Evolutionary conservation across 2,329 filamentous ascomycete genomes (phyloP).

Genomic region (Apiospora phragmitis): DNA sequence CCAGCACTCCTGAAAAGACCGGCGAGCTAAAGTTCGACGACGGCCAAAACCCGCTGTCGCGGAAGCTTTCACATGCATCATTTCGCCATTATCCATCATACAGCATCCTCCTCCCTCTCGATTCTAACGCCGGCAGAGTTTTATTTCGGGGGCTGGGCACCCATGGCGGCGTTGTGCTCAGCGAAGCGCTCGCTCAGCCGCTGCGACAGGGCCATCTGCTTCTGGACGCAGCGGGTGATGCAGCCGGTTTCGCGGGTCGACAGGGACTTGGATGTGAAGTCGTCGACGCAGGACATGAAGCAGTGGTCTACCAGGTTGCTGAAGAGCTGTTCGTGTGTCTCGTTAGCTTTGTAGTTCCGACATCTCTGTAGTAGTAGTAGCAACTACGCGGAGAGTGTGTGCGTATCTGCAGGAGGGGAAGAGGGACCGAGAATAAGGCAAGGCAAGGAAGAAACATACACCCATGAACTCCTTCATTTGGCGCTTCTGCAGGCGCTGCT

Average conservation of each 20-base stretch:
- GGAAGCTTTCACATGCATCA: neutral
- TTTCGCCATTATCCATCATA: neutral
- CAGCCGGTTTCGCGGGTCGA: constrained; percentile 86
- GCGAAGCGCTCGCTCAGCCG: constrained; percentile 89
- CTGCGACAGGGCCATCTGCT: constrained; percentile 90
- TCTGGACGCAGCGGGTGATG: constrained; percentile 92
- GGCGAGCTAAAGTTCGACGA: neutral
- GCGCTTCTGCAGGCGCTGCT: constrained; percentile 92
- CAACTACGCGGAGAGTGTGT: neutral
- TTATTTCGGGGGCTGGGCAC: constrained; percentile 49
- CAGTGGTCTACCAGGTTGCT: constrained; percentile 78
- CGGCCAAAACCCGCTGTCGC: neutral
- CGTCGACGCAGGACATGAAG: constrained; percentile 96
- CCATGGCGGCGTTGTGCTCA: constrained; percentile 65
- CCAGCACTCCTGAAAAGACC: neutral
- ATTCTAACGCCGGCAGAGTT: too few relatives aligned
- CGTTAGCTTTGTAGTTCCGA: neutral
- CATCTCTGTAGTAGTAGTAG: too few relatives aligned
- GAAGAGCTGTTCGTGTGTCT: constrained; percentile 48
- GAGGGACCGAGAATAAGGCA: neutral
- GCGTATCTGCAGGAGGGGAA: neutral
- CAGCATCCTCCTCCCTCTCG: neutral
- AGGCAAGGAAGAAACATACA: constrained; percentile 53
- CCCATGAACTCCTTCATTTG: constrained; percentile 99
- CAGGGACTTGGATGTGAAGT: constrained; percentile 97